phyloP scores from a whole-genome alignment of 208 protist species.

The Leishmania guyanensis region DNA sequence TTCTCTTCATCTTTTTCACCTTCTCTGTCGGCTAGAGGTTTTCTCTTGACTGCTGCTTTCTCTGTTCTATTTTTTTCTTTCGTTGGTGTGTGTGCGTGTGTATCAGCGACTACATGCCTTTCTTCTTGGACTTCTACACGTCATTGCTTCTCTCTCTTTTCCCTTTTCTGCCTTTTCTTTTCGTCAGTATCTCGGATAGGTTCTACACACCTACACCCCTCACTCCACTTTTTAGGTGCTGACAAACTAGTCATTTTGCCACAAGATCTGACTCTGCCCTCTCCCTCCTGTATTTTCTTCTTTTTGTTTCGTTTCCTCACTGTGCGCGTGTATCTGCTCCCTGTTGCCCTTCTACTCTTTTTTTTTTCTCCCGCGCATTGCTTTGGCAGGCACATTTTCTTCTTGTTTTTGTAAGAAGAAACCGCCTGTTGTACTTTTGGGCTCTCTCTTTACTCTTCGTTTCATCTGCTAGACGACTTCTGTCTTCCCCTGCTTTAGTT shows the following conservation, averaged over 20 bases:
- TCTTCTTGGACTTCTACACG: not conserved
- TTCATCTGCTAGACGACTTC: not conserved
- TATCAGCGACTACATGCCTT: not conserved
- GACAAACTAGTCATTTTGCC: not conserved
- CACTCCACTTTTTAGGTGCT: not conserved
- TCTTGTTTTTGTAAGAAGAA: constrained; percentile 2
- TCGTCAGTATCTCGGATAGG: not conserved
- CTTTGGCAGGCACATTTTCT: not conserved
- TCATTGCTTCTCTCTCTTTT: constrained; percentile 5
- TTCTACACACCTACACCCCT: not conserved
- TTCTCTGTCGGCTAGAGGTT: not conserved
- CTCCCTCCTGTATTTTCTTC: not conserved
- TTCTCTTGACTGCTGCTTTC: constrained; percentile 2
- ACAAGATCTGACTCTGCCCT: not conserved
- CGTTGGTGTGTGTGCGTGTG: not conserved
- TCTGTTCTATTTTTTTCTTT: not conserved
- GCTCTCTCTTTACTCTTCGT: not conserved
- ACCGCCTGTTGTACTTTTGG: not conserved
- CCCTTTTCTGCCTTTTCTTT: not conserved
- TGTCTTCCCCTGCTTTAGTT: not conserved
- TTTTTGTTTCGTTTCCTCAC: not conserved
- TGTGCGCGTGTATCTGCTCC: not conserved
- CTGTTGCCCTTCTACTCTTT: not conserved
- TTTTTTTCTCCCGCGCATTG: not conserved
- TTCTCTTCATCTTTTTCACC: not conserved